Base-by-base conservation (phyloP, 257 asterid genomes). In the Gentiana dahurica region DNA sequence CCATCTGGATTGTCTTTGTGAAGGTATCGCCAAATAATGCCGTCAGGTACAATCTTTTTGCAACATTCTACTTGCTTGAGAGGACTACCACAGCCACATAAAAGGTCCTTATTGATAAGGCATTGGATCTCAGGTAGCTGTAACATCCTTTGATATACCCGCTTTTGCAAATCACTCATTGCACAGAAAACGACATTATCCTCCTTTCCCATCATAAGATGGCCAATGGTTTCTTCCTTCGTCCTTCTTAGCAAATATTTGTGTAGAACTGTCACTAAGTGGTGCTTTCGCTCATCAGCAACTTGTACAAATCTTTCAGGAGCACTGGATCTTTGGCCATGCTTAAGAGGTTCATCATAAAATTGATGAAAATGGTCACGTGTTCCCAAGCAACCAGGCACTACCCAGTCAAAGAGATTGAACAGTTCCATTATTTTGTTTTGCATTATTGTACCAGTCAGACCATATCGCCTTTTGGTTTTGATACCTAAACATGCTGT, bases 131-230 rank as follows among this genome's bases (percentile, higher is more conserved):
- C 98, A 32, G 98, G 96, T 49, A 89, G 72, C 81, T 75, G 92
- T 61, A 91, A 65, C 53, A 72, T 76, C 71, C 96, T 78, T 68
- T 75, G 81, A 64, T 91, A 91, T 68, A 83, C 92, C 63, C 90
- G 83, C 75, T 78, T 91, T 68, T 91, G 98, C 73, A 91, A 61
- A 53, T 81, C 92, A 45, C 94, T 91, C 98, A 91, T 85, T 36
- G 92, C 89, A 74, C 96, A 91, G 66, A 85, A 91, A 36, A 91
- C 98, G 46, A 87, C 82, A 57, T 91, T 91, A 61, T 91, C 98
- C 70, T 87, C 98, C 78, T 91, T 91, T 51, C 98, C 98, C 88
- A 77, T 72, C 96, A 91, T 85, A 65, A 91, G 95, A 68, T 87
- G 98, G 62, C 96, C 98, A 37, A 91, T 91, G 0, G 98, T 91